Percentiles rank a stretch among this genome's conserved stretches.
Conservation (phyloP, 2,329 filamentous ascomycete genomes). For the Orbilia javanica region DNA sequence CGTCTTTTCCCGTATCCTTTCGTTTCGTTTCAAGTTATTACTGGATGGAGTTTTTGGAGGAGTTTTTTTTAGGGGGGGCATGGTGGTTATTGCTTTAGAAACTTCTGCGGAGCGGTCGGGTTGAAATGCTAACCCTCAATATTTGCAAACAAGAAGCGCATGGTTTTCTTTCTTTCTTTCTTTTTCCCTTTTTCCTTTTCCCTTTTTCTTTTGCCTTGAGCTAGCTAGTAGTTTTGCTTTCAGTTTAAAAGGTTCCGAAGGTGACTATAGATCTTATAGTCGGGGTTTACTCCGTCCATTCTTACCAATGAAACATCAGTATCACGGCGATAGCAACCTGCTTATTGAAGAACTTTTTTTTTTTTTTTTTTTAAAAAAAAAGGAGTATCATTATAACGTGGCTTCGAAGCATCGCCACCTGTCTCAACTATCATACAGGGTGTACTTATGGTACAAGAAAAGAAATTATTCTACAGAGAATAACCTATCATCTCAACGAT, state of each 20-base stretch:
- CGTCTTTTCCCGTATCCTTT: neutral
- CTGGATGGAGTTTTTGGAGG: neutral
- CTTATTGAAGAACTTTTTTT: neutral
- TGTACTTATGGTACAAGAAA: conserved; percentile 46
- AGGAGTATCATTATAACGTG: conserved; percentile 18
- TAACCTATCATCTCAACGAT: neutral
- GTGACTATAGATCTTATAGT: neutral
- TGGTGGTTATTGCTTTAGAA: neutral
- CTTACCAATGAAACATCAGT: neutral
- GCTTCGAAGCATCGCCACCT: neutral
- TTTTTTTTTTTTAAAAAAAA: no score
- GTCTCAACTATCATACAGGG: conserved; percentile 41
- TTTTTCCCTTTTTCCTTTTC: no score
- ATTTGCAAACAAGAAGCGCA: neutral
- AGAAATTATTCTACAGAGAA: conserved; percentile 15
- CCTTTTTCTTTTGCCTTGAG: neutral
- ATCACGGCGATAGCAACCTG: neutral
- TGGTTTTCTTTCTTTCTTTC: neutral
- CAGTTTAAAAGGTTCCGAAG: neutral
- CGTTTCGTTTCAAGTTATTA: neutral
- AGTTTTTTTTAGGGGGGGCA: neutral
- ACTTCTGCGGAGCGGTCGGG: neutral
- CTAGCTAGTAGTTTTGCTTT: neutral
- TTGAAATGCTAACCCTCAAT: neutral
- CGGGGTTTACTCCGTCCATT: neutral